These are phyloP conservation scores for Macrocybe gigantea DNA, from an alignment of 768 basidiomycete genomes.

Conservation along the genomic window DNA sequence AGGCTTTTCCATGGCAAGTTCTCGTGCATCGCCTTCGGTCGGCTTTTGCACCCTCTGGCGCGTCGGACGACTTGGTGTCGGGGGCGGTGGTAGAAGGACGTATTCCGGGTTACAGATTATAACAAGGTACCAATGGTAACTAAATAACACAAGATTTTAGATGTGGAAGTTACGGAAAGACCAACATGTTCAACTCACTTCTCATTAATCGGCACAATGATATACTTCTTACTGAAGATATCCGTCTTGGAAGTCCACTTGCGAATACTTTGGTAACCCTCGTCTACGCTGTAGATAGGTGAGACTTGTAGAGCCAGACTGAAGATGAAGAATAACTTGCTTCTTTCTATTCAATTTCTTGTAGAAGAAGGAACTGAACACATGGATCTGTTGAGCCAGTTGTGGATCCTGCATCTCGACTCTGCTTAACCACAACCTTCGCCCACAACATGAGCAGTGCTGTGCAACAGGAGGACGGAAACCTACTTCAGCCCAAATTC, in stretches of 20 bases:
- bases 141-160: conserved; percentile 21
- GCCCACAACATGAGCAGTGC: conserved; percentile 3
- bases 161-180: not conserved
- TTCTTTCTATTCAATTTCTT: conserved; percentile 80
- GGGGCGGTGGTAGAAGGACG: conserved; percentile 34
- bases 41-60: not conserved
- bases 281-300: conserved; percentile 33
- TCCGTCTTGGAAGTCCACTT: conserved; percentile 94
- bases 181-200: conserved; percentile 44
- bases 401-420: conserved; percentile 50
- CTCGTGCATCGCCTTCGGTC: not conserved
- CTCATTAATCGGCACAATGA: conserved; percentile 96
- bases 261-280: conserved; percentile 77
- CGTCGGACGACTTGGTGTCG: conserved; percentile 4
- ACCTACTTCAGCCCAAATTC: conserved; percentile 92
- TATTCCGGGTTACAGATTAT: conserved; percentile 84
- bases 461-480: not conserved
- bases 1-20: conserved; percentile 1
- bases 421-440: conserved; percentile 65
- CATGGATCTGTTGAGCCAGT: conserved; percentile 69
- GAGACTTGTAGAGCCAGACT: not conserved
- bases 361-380: conserved; percentile 98
- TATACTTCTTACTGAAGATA: conserved; percentile 85
- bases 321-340: conserved; percentile 26
- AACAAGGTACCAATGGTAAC: conserved; percentile 96